phyloP scores from a whole-genome alignment of 108 stramenopile genomes.

The Skeletonema menzelii region DNA sequence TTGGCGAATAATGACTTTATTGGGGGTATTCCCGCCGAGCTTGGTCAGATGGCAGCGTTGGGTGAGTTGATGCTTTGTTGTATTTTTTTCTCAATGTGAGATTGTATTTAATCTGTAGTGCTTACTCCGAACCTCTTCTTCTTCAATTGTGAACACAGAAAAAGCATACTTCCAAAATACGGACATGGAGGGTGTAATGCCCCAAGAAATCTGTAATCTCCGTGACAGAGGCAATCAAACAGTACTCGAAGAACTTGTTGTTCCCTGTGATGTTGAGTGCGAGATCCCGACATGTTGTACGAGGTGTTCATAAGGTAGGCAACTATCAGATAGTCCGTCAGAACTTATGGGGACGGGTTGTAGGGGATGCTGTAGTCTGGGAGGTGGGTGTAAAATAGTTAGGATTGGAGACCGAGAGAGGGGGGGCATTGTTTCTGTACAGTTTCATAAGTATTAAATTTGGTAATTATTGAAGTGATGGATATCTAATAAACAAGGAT shows the following conservation, averaged over 20 bases:
- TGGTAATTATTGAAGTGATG: too few species aligned
- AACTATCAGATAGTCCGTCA: neutral
- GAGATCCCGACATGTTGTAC: constrained; percentile 27
- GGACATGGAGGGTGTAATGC: constrained; percentile 31
- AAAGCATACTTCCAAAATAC: constrained; percentile 35
- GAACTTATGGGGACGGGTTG: neutral
- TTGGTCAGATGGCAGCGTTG: constrained; percentile 40
- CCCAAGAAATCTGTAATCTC: constrained; percentile 25
- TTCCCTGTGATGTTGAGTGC: constrained; percentile 38
- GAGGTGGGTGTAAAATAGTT: neutral
- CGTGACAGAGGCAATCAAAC: constrained; percentile 23
- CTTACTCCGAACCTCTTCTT: neutral
- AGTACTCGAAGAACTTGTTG: constrained; percentile 19
- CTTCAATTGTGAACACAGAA: constrained; percentile 6
- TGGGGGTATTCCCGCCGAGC: constrained; percentile 58
- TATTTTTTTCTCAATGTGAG: neutral
- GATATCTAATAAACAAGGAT: too few species aligned
- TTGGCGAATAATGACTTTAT: constrained; percentile 52
- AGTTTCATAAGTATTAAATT: neutral
- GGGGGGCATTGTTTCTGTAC: neutral
- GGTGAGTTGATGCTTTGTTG: constrained; percentile 16
- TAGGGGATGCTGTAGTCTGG: neutral
- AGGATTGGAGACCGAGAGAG: neutral
- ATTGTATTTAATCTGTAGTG: neutral
- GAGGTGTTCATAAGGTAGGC: constrained; percentile 22